A percentile compares a stretch with the other conserved stretches of the same genome.
These are phyloP conservation scores for Xerocomellus chrysenteron DNA, from an alignment of 768 basidiomycete genomes.

Conservation along the genomic window DNA sequence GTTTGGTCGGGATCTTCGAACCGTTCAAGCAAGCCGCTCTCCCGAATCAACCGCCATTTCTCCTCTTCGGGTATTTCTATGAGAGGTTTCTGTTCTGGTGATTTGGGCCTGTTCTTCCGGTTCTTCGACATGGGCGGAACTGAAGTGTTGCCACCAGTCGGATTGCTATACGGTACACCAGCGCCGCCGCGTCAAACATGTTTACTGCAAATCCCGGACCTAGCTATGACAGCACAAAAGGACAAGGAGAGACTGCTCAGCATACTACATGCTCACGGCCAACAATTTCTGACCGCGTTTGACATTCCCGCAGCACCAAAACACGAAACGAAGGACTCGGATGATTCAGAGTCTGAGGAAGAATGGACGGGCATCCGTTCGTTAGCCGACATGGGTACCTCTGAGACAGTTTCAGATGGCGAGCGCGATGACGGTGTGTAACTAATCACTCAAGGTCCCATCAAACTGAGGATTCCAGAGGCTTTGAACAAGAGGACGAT, in stretches of 20 bases:
- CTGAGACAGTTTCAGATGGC: constrained; percentile 12
- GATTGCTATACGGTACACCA: too few species aligned
- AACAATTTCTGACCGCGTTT: constrained; percentile 45
- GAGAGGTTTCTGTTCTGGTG: constrained; percentile 16
- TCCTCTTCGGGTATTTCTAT: constrained; percentile 69
- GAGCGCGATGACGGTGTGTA: constrained; percentile 22
- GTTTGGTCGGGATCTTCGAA: constrained; percentile 17
- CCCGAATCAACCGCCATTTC: constrained; percentile 72
- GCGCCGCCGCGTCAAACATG: constrained; percentile 7
- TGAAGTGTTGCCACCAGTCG: neutral
- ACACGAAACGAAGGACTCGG: constrained; percentile 12
- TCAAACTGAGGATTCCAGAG: constrained; percentile 18
- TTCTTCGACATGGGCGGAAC: constrained; percentile 29
- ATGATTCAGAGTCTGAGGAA: constrained; percentile 28
- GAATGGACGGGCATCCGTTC: constrained; percentile 44
- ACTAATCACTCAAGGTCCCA: neutral
- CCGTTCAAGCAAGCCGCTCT: constrained; percentile 58
- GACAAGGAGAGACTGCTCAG: constrained; percentile 37
- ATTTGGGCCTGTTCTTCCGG: constrained; percentile 19
- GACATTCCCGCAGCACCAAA: constrained; percentile 22
- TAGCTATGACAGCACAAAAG: constrained; percentile 11
- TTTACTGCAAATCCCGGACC: neutral
- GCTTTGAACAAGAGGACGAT: constrained; percentile 47
- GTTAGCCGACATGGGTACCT: neutral
- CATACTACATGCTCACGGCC: constrained; percentile 46